phyloP scores from a whole-genome alignment of 1,139 yeast genomes.

The Nakaseomyces uthaithaninus region DNA sequence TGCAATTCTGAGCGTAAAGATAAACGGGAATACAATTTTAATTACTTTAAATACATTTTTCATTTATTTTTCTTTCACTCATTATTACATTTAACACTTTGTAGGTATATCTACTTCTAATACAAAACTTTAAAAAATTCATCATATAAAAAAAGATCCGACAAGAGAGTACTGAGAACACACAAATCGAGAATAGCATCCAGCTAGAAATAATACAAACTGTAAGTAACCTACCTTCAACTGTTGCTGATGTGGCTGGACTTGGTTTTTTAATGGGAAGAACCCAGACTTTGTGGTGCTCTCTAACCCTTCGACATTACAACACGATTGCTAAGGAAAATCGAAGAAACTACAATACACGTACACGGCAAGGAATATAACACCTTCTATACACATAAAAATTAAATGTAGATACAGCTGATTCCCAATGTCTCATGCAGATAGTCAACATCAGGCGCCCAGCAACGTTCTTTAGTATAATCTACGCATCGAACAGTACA shows the following conservation, averaged over 20 bases:
- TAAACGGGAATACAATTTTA: conserved; percentile 6
- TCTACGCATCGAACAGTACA: conserved; percentile 32
- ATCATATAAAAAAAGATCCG: background rate
- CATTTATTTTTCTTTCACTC: conserved; percentile 5
- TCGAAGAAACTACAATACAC: background rate
- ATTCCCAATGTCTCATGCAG: conserved; percentile 35
- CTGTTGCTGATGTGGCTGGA: too few species aligned
- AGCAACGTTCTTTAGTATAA: conserved; percentile 34
- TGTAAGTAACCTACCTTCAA: too few species aligned
- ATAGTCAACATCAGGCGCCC: conserved; percentile 39
- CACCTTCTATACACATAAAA: background rate
- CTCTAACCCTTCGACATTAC: background rate
- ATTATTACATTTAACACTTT: conserved; percentile 4
- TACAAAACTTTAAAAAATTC: conserved; percentile 3
- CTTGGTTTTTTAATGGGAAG: too few species aligned
- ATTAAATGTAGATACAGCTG: conserved; percentile 36
- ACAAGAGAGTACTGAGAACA: background rate
- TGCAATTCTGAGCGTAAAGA: conserved; percentile 59
- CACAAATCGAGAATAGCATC: too few species aligned
- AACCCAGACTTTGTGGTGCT: too few species aligned
- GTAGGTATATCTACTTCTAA: conserved; percentile 7
- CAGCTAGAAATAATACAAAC: too few species aligned
- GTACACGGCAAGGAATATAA: background rate
- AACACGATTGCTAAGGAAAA: background rate
- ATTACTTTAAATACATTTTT: conserved; percentile 4